phyloP scores from a whole-genome alignment of 2,329 filamentous ascomycete species.

The Endothia cerciana region DNA sequence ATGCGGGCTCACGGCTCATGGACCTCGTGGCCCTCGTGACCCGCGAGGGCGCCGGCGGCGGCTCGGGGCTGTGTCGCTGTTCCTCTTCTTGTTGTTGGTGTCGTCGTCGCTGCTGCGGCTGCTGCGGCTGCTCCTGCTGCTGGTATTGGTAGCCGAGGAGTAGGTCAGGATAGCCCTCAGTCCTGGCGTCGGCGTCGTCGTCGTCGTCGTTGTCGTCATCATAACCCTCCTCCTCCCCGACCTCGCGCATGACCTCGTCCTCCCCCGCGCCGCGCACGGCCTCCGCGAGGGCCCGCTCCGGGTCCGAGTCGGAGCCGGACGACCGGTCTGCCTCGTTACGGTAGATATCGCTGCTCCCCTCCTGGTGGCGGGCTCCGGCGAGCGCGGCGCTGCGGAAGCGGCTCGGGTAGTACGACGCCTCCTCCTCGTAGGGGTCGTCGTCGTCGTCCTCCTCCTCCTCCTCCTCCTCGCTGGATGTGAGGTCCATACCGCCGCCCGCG shows the following conservation, averaged over 20 bases:
- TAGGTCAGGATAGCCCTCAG: background rate
- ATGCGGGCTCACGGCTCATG: conserved; percentile 19
- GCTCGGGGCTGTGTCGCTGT: conserved; percentile 15
- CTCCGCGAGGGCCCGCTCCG: conserved; percentile 9
- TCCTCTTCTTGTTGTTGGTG: background rate
- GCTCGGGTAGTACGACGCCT: conserved; percentile 25
- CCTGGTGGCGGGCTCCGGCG: conserved; percentile 8
- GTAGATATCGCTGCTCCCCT: conserved; percentile 24
- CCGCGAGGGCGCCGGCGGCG: conserved; percentile 18
- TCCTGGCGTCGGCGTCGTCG: background rate
- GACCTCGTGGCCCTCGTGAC: conserved; percentile 27
- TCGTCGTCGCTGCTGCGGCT: background rate
- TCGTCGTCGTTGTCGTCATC: background rate
- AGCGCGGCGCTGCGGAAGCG: conserved; percentile 20
- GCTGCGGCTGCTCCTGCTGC: too few relatives aligned
- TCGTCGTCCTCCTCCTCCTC: conserved; percentile 12
- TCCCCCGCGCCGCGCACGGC: conserved; percentile 6
- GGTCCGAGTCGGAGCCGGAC: conserved; percentile 11
- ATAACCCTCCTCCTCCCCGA: background rate
- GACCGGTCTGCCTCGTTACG: conserved; percentile 27
- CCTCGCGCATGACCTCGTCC: conserved; percentile 23
- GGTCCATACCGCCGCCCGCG: conserved; percentile 19
- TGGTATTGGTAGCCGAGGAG: background rate
- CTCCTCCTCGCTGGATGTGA: conserved; percentile 36
- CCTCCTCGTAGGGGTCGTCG: conserved; percentile 21